A percentile compares a stretch with the other conserved stretches of the same genome.
phyloP scores from a whole-genome alignment of 2,329 filamentous ascomycete species.

The Podosphaera fusca region DNA sequence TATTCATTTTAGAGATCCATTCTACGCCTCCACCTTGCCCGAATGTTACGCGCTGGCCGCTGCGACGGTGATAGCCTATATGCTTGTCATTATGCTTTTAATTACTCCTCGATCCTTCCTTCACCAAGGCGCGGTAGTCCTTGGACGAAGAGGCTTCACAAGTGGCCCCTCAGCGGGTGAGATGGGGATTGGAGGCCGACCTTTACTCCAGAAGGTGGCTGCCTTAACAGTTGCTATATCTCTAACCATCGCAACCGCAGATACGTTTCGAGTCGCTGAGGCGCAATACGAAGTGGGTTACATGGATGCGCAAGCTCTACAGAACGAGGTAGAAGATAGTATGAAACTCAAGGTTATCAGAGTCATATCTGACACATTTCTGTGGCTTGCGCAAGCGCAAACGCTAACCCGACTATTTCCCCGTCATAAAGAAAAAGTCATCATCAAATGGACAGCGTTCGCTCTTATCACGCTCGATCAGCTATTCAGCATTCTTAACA shows the following conservation, averaged over 20 bases:
- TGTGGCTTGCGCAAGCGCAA: conserved; percentile 94
- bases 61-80: conserved; percentile 70
- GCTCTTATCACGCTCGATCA: conserved; percentile 78
- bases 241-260: conserved; percentile 75
- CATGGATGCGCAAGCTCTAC: conserved; percentile 56
- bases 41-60: conserved; percentile 84
- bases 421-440: conserved; percentile 86
- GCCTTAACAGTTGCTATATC: conserved; percentile 57
- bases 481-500: conserved; percentile 78
- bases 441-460: conserved; percentile 97
- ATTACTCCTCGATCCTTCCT: conserved; percentile 82
- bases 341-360: conserved; percentile 74
- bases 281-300: conserved; percentile 57
- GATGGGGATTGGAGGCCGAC: conserved; percentile 64
- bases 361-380: conserved; percentile 82
- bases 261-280: conserved; percentile 71
- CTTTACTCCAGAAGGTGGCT: conserved; percentile 76
- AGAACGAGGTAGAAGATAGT: conserved; percentile 58
- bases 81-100: conserved; percentile 74
- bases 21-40: conserved; percentile 82
- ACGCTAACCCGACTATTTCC: conserved; percentile 90
- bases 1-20: conserved; percentile 52
- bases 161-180: conserved; percentile 47
- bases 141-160: conserved; percentile 65
- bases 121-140: conserved; percentile 59